Evolutionary conservation across 371 early-diverging fungal species (phyloP), one percentile per base, ranked within the genome.

Genomic region (Mucor sp.): DNA sequence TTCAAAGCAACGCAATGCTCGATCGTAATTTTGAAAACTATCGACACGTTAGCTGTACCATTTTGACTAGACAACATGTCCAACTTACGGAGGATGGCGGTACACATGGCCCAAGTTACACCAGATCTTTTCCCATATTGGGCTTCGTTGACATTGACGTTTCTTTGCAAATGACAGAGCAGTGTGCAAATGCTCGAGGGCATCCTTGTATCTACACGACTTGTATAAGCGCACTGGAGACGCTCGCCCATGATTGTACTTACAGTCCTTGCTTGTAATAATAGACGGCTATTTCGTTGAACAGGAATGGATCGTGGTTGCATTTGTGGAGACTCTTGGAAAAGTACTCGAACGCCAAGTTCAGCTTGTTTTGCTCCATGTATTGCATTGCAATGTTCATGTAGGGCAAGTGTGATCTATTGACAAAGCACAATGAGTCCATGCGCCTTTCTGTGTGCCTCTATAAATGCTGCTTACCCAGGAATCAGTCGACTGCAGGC

Each of bases 361-460:
- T 66, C 41, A 84, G 56, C 57, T 85, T 81, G 47, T 86, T 83
- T 39, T 81, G 79, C 55, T 84, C 77, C 64, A 90, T 82, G 69
- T 93, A 87, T 69, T 92, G 87, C 88, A 91, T 90, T 37, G 92
- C 95, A 25, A 93, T 83, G 58, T 87, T 89, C 82, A 94, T 74
- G 6, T 77, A 68, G 2, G 93, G 92, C 15, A 90, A 62, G 71
- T 94, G 91, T 0, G 88, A 88, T 48, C 89, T 89, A 76, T 25
- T 6, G 30, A 4, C 30, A 30, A 30, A 30, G 2, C 6, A 30
- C 4, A 6, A 6, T 4, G 9, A 3, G 33, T 35, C 30, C 44
- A 14, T 53, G 41, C 11, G 21, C 4, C 28, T 25, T 25, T 23
- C 6, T 30, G 41, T 15, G n/a, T n/a, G n/a, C n/a, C n/a, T n/a